These are phyloP conservation scores for Lojkania enalia DNA, from an alignment of 2,329 filamentous ascomycete genomes.

Conservation along the genomic window DNA sequence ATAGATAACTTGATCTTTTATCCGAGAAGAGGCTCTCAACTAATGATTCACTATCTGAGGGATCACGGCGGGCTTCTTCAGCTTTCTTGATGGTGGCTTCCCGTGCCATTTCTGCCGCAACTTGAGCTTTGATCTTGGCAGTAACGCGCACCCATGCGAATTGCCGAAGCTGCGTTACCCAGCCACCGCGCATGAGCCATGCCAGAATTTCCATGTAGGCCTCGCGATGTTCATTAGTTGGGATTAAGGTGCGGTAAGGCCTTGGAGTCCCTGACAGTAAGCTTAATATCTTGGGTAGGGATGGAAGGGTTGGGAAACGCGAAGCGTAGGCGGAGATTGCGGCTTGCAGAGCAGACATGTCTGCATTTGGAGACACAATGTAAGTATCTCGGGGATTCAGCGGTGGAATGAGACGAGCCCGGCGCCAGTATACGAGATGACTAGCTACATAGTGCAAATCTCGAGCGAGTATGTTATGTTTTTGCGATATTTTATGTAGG, in stretches of 20 bases:
- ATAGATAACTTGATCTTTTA: constrained; percentile 37
- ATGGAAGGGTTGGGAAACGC: constrained; percentile 80
- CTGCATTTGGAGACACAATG: constrained; percentile 86
- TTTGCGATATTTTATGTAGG: constrained; percentile 72
- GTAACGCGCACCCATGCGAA: constrained; percentile 88
- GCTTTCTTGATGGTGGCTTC: constrained; percentile 38
- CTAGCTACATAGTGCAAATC: constrained; percentile 87
- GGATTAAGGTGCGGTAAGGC: constrained; percentile 81
- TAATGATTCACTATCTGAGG: constrained; percentile 36
- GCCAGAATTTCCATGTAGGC: constrained; percentile 89
- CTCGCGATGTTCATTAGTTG: constrained; percentile 82
- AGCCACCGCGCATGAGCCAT: constrained; percentile 89
- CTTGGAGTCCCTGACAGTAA: constrained; percentile 78
- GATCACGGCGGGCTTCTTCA: constrained; percentile 30
- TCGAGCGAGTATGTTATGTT: constrained; percentile 71
- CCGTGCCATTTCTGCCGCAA: constrained; percentile 69
- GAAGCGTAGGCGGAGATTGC: constrained; percentile 74
- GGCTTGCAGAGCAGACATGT: constrained; percentile 69
- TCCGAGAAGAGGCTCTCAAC: constrained; percentile 33
- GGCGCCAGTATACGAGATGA: constrained; percentile 94
- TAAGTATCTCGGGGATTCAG: constrained; percentile 89
- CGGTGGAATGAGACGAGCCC: constrained; percentile 87
- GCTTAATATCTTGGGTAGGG: constrained; percentile 84
- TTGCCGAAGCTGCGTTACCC: constrained; percentile 90
- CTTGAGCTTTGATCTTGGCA: constrained; percentile 79